Evolutionary conservation across 164 flowering plant genomes (phyloP).

Genomic region (Saururus chinensis): DNA sequence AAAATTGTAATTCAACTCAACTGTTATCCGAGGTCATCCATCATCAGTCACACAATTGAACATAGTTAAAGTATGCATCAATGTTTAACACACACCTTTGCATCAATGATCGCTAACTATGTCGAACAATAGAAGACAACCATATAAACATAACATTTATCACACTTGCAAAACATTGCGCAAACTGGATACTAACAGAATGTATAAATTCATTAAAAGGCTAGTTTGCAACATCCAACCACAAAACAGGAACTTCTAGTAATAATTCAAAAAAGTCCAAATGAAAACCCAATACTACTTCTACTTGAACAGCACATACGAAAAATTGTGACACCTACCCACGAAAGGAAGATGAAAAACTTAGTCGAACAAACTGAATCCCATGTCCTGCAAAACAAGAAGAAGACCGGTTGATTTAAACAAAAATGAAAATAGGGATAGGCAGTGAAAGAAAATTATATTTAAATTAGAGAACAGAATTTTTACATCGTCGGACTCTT

Average conservation of each 20-base stretch:
- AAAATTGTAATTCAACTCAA: no score
- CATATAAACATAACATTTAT: no score
- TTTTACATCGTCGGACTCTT: conserved; percentile 59
- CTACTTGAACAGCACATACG: neutral
- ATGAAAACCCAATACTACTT: neutral
- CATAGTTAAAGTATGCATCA: no score
- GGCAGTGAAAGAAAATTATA: neutral
- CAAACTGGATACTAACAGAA: neutral
- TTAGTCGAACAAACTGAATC: conserved; percentile 42
- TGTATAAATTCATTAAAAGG: neutral
- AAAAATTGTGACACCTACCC: neutral
- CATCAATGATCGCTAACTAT: no score
- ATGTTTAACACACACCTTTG: no score
- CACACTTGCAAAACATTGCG: no score
- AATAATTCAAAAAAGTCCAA: neutral
- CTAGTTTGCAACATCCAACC: conserved; percentile 10
- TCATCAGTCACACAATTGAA: no score
- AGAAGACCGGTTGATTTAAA: no score
- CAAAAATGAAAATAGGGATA: no score
- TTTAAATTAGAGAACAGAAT: no score
- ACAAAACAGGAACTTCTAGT: conserved; percentile 31
- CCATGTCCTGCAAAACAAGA: conserved; percentile 36
- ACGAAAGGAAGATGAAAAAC: neutral
- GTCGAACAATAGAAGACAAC: no score
- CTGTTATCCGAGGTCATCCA: no score